These are phyloP conservation scores for Trichomonas vaginalis DNA, from an alignment of 208 protist species.

Conservation along the genomic window DNA sequence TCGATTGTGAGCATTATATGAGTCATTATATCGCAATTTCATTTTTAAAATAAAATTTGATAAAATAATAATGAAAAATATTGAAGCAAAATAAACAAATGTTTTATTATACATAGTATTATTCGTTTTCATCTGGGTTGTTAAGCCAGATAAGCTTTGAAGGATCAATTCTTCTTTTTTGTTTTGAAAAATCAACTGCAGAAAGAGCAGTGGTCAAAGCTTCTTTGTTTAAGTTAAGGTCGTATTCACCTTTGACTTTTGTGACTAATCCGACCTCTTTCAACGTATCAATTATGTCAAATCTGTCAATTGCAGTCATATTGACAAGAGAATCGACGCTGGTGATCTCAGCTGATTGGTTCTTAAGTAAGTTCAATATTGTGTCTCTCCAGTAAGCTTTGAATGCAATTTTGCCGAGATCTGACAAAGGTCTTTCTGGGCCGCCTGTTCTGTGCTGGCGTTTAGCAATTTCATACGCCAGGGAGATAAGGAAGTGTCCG, in stretches of 20 bases:
- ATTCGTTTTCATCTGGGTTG: neutral
- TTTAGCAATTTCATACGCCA: conserved; percentile 89
- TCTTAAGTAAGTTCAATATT: conserved; percentile 52
- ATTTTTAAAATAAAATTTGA: neutral
- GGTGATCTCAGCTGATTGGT: neutral
- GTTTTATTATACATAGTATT: neutral
- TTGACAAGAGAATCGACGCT: neutral
- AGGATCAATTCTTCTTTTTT: neutral
- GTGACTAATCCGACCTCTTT: neutral
- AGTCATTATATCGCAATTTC: no score
- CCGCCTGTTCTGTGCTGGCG: conserved; percentile 76
- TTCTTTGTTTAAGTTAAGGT: neutral
- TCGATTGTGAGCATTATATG: no score
- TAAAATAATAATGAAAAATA: neutral
- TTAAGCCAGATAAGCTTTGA: neutral
- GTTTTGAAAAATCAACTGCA: neutral
- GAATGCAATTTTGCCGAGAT: conserved; percentile 63
- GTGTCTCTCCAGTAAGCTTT: conserved; percentile 46
- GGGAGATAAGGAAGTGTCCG: conserved; percentile 86
- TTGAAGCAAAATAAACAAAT: neutral
- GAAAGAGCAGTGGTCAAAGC: neutral
- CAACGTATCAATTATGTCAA: neutral
- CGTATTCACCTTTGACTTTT: neutral
- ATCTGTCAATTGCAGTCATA: neutral
- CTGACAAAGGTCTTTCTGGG: conserved; percentile 94